A percentile compares a stretch with the other conserved stretches of the same genome.
Evolutionary conservation across 2,329 filamentous ascomycete genomes (phyloP).

Genomic region (Juglanconis juglandina): DNA sequence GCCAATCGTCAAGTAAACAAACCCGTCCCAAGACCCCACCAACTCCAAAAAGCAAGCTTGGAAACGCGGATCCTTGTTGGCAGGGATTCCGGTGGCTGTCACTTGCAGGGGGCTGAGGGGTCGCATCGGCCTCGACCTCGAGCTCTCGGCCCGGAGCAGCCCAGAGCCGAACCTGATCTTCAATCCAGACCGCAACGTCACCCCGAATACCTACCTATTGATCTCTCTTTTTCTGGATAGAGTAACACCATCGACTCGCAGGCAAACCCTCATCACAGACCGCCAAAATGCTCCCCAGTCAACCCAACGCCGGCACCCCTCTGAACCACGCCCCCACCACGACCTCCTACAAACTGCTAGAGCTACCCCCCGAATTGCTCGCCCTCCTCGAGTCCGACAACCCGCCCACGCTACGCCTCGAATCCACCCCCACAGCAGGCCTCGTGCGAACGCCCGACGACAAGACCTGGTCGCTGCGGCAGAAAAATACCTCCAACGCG

Average conservation of each 20-base stretch:
- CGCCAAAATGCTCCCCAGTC: constrained; percentile 39
- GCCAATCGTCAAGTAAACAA: neutral
- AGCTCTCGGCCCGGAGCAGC: neutral
- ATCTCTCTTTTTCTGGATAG: neutral
- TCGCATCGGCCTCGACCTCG: neutral
- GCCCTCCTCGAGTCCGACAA: constrained; percentile 51
- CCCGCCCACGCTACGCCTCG: constrained; percentile 48
- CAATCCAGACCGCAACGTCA: too few relatives aligned
- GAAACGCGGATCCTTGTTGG: constrained; percentile 1
- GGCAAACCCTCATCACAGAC: neutral
- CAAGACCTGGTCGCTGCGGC: constrained; percentile 56
- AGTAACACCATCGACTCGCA: neutral
- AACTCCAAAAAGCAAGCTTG: neutral
- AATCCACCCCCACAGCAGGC: constrained; percentile 49
- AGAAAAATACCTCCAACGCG: constrained; percentile 67
- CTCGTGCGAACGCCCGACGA: constrained; percentile 46
- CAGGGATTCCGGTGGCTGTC: constrained; percentile 1
- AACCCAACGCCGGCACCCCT: constrained; percentile 43
- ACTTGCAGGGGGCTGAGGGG: neutral
- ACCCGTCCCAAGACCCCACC: neutral
- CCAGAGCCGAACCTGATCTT: too few relatives aligned
- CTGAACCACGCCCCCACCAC: constrained; percentile 46
- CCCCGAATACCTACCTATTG: too few relatives aligned
- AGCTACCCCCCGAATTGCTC: constrained; percentile 58
- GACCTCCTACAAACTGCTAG: constrained; percentile 55